Percentiles rank a stretch among this genome's conserved stretches.
Conservation (phyloP, 2,329 filamentous ascomycete species). For the Talaromyces funiculosus region DNA sequence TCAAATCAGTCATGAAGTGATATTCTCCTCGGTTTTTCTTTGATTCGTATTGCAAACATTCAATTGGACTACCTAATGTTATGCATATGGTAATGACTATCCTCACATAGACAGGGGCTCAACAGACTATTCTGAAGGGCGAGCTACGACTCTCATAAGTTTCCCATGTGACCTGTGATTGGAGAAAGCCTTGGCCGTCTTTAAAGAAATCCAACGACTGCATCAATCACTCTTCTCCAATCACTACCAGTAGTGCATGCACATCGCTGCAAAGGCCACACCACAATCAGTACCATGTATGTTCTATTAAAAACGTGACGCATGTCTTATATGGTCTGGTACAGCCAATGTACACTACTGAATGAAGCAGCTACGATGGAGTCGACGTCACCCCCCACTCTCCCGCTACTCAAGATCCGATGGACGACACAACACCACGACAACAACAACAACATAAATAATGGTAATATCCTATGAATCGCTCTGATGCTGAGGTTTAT, state of each 20-base stretch:
- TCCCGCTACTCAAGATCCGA: neutral
- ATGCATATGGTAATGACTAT: too few species aligned
- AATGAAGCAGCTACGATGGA: neutral
- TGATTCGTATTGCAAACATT: too few species aligned
- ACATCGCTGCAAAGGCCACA: neutral
- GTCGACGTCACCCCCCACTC: neutral
- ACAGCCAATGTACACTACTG: too few species aligned
- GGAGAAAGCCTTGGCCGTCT: neutral
- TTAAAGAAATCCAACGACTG: neutral
- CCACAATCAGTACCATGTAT: too few species aligned
- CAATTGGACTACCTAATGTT: too few species aligned
- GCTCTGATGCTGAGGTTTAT: too few species aligned
- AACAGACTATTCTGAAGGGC: too few species aligned
- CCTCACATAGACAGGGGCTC: too few species aligned
- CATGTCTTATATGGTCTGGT: neutral
- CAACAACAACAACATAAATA: neutral
- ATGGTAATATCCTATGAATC: neutral
- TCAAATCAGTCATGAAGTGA: neutral
- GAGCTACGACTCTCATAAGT: neutral
- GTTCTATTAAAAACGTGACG: neutral
- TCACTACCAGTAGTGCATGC: neutral
- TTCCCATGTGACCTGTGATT: neutral
- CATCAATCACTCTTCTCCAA: neutral
- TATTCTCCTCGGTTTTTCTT: too few species aligned
- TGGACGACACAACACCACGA: neutral